Percentiles rank a stretch among this genome's conserved stretches.
Evolutionary conservation across 768 basidiomycete species (phyloP).

Genomic region (Podaxis sp.): DNA sequence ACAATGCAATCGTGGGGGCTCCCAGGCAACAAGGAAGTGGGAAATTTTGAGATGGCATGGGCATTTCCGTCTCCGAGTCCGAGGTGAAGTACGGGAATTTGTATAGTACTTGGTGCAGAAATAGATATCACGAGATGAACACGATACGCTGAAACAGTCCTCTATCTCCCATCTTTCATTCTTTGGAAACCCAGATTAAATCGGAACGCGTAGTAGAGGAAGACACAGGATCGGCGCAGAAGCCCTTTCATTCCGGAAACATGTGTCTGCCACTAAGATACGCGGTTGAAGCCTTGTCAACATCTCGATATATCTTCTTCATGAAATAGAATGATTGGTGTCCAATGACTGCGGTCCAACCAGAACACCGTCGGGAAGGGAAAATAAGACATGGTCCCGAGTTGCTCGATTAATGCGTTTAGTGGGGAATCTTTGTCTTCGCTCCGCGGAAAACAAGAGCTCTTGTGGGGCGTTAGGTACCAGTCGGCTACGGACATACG

Average conservation of each 20-base stretch:
- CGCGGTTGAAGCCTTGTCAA: not conserved
- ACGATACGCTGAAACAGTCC: not conserved
- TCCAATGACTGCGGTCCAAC: not conserved
- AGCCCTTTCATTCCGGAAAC: conserved; percentile 1
- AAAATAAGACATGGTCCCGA: conserved; percentile 5
- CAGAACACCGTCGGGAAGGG: not conserved
- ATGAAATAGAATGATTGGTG: not conserved
- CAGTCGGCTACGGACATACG: conserved; percentile 7
- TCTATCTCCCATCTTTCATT: not conserved
- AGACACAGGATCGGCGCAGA: conserved; percentile 3
- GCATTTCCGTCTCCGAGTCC: not conserved
- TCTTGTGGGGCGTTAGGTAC: not conserved
- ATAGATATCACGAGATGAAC: conserved; percentile 3
- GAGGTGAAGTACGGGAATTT: not conserved
- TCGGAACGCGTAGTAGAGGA: not conserved
- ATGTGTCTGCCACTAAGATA: not conserved
- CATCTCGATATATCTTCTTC: not conserved
- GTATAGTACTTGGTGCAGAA: not conserved
- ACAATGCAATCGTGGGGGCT: not conserved
- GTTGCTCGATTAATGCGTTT: not conserved
- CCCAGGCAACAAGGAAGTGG: not conserved
- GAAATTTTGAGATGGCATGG: not conserved
- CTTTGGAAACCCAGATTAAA: not conserved
- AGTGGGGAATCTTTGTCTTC: not conserved
- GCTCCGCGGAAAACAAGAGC: conserved; percentile 13